Evolutionary conservation across 2,329 filamentous ascomycete species (phyloP).

Genomic region (Akanthomyces lecanii): DNA sequence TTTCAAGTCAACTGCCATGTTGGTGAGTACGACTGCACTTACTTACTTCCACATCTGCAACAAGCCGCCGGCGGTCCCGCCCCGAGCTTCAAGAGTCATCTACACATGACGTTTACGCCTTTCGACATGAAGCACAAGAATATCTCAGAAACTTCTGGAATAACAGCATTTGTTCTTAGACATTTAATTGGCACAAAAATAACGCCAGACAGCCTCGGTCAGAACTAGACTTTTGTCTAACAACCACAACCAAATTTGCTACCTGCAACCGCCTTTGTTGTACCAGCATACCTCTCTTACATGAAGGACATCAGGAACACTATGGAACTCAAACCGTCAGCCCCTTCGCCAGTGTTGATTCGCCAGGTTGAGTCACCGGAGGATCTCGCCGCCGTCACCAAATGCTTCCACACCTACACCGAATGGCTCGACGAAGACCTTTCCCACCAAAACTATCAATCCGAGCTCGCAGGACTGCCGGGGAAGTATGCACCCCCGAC

Average conservation of each 20-base stretch:
- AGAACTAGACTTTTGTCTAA: background rate
- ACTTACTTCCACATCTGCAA: no score
- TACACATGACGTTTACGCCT: background rate
- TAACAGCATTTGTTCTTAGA: no score
- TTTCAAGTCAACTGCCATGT: no score
- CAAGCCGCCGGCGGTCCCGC: background rate
- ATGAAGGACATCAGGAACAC: background rate
- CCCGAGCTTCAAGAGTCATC: background rate
- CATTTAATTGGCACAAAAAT: no score
- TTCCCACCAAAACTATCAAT: conserved; percentile 25
- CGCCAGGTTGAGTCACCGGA: conserved; percentile 21
- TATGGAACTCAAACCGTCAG: background rate
- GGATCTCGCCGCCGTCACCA: conserved; percentile 21
- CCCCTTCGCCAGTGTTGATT: conserved; percentile 16
- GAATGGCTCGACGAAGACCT: conserved; percentile 27
- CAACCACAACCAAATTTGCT: background rate
- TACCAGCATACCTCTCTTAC: background rate
- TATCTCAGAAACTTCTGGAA: background rate
- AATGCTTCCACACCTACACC: conserved; percentile 25
- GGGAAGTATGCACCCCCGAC: conserved; percentile 26
- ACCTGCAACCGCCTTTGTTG: background rate
- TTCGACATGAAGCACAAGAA: background rate
- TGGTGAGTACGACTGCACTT: no score
- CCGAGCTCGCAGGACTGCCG: conserved; percentile 24
- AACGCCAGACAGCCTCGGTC: no score